Percentiles rank a stretch among this genome's conserved stretches.
phyloP scores from a whole-genome alignment of 441 rosid species.

The Populus hybrid region DNA sequence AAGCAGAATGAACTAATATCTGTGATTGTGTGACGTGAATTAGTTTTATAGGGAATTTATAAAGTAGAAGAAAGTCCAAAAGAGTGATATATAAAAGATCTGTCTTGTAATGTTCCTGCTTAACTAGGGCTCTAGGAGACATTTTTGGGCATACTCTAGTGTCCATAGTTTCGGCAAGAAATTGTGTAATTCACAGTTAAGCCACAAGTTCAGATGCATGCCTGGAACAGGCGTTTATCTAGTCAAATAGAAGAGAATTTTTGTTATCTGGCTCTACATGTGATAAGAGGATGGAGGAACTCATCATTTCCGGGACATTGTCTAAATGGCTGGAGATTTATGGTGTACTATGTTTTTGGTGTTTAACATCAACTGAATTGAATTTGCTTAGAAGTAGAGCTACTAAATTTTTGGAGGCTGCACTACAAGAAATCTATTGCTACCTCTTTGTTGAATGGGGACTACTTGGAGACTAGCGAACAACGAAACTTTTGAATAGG shows the following conservation, averaged over 20 bases:
- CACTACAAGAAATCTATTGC: background rate
- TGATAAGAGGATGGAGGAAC: background rate
- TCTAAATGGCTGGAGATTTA: background rate
- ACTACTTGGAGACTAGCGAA: background rate
- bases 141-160: background rate
- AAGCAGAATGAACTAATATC: background rate
- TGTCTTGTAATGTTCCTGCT: background rate
- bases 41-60: background rate
- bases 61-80: background rate
- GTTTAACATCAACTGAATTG: background rate
- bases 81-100: background rate
- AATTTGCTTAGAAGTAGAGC: background rate
- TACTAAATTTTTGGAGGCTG: background rate
- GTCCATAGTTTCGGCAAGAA: background rate
- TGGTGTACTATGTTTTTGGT: background rate
- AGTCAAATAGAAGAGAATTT: background rate
- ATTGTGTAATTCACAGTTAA: background rate
- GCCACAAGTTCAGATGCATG: background rate
- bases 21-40: background rate
- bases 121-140: background rate
- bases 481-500: background rate
- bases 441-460: background rate
- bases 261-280: background rate
- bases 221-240: background rate
- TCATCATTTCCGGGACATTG: background rate